Evolutionary conservation across 2,329 filamentous ascomycete genomes (phyloP), one percentile per base, ranked within the genome.

Genomic region (Cercospora citrullina): DNA sequence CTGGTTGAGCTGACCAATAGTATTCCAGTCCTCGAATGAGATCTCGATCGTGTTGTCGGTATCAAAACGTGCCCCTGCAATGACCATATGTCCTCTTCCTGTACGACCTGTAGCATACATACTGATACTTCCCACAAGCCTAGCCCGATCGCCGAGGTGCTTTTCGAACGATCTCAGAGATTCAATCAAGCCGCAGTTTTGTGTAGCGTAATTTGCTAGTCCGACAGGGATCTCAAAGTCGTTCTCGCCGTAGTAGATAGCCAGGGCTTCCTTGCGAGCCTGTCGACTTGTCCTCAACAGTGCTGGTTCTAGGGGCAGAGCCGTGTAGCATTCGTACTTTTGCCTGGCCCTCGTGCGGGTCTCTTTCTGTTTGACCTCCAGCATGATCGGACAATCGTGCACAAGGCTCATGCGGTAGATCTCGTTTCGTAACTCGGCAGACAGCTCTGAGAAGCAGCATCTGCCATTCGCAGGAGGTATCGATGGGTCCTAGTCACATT

Each of bases 191-290:
- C 53, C 53, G 26, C n/a, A 33, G 6, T 16, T 10, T 12, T 16
- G 26, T 10, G 18, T 10, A 21, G 9, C 8, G 21, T 30, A 33
- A 18, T 58, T n/a, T 16, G 14, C 14, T n/a, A 23, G 26, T 58
- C 26, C 30, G n/a, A 33, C 21, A 12, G 59, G 59, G 23, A 61
- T 61, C 23, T 61, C 21, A 23, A 57, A 58, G 2, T 7, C 23
- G 33, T 64, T 64, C 14, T 51, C 51, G 61, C 61, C 48, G 33
- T 64, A 64, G 16, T 57, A 51, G 33, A 64, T 48, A 2, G 51
- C 12, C 9, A 33, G 1, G 6, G 51, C 51, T 28, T 64, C 64
- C 0, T 55, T 1, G 60, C 45, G 45, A 18, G 33, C 18, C 14
- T 63, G 60, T 18, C 60, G 60, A 23, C 5, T 36, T n/a, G 5